Percentiles rank a stretch among this genome's conserved stretches.
These are phyloP conservation scores for Pelargonium myrrhifolium DNA, from an alignment of 441 rosid species.

Conservation along the genomic window DNA sequence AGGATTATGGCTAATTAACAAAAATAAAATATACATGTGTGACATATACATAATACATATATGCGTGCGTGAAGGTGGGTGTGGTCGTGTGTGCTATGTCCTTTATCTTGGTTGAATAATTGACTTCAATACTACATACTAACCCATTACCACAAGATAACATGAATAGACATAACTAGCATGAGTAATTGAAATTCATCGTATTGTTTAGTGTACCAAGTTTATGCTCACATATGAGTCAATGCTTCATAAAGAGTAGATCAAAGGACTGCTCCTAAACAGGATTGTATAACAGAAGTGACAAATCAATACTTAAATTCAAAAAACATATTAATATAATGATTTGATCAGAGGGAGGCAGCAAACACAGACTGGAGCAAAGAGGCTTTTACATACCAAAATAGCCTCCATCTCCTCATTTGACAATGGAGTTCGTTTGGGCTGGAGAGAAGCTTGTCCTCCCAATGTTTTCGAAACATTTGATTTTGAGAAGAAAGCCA, in stretches of 20 bases:
- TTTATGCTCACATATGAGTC: neutral
- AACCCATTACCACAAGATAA: neutral
- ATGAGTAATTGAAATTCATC: neutral
- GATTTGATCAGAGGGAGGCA: neutral
- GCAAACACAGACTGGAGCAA: neutral
- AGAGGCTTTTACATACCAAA: constrained; percentile 39
- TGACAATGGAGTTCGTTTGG: constrained; percentile 66
- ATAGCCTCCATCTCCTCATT: constrained; percentile 79
- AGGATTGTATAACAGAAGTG: neutral
- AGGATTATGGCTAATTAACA: neutral
- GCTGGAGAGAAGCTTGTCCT: constrained; percentile 85
- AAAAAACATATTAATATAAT: neutral
- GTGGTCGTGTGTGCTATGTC: neutral
- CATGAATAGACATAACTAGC: neutral
- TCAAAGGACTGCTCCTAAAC: neutral
- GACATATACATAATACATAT: neutral
- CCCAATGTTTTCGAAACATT: constrained; percentile 37
- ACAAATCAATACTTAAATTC: neutral
- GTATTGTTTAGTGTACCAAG: neutral
- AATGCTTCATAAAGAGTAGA: neutral
- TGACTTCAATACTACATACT: neutral
- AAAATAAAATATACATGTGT: neutral
- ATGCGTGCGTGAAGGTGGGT: too few relatives aligned
- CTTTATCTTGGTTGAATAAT: neutral
- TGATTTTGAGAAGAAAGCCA: constrained; percentile 44